Conservation (phyloP, 352 stramenopile species). For the Phytopythium oedochilum region DNA sequence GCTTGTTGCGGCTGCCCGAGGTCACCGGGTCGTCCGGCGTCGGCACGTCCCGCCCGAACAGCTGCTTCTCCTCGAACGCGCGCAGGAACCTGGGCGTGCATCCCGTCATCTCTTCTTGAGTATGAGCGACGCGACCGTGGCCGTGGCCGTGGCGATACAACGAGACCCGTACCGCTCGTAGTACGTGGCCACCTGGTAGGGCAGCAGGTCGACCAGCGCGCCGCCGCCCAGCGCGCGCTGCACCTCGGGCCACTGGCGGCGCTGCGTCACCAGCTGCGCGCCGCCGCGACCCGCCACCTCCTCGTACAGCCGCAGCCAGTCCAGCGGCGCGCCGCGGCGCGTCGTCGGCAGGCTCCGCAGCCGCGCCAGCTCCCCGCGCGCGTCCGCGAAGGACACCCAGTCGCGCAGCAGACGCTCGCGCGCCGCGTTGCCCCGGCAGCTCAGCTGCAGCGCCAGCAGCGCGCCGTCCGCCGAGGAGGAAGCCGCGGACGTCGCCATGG, state of each 20-base stretch:
- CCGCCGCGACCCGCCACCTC: conserved; percentile 68
- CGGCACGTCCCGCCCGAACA: conserved; percentile 59
- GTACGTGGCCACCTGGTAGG: conserved; percentile 51
- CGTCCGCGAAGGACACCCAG: conserved; percentile 50
- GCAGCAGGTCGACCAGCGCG: conserved; percentile 57
- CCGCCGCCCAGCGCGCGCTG: conserved; percentile 28
- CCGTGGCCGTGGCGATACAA: too few species aligned
- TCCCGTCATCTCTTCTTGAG: too few species aligned
- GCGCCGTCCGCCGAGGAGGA: conserved; percentile 7
- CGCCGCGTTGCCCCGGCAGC: conserved; percentile 51
- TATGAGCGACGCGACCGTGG: too few species aligned
- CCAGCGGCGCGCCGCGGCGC: conserved; percentile 44
- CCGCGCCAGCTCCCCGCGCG: conserved; percentile 31
- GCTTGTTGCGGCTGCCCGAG: conserved; percentile 23
- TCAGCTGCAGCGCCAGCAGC: conserved; percentile 62
- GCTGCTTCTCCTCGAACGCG: conserved; percentile 75
- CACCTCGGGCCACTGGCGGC: conserved; percentile 44
- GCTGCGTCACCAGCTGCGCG: conserved; percentile 42
- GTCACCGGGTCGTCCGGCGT: conserved; percentile 9
- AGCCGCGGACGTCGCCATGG: conserved; percentile 12
- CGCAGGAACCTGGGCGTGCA: conserved; percentile 20
- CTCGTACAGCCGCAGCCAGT: conserved; percentile 80
- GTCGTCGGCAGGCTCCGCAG: conserved; percentile 52
- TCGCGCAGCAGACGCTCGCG: conserved; percentile 56
- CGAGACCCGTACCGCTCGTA: conserved; percentile 55